Evolutionary conservation across 768 basidiomycete species (phyloP), one percentile per base, ranked within the genome.

Genomic region (Leccinum barrowsii): DNA sequence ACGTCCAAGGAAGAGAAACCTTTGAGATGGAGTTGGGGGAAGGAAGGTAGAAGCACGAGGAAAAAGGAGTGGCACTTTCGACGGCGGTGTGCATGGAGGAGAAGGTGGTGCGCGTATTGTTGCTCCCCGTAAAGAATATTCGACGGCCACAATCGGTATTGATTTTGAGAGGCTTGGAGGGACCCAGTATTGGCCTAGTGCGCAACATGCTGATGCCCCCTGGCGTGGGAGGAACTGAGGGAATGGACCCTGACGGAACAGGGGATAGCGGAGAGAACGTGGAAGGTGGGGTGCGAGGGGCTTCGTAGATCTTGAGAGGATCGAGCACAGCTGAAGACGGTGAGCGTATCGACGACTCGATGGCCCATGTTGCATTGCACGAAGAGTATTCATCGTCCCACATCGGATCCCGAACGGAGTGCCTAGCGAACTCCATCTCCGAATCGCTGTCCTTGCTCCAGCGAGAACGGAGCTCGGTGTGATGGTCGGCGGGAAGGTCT

Each of bases 11-110:
- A 6, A 73, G 59, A 30, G 75, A 76, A 28, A 70, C 62, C 63
- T 73, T 75, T 19, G 78, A 75, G 15, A 73, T 59, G 17, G 78
- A 77, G 37, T 75, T 69, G 2, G 80, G 76, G 37, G 78, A 80
- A 55, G 76, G 75, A 55, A 84, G 72, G 63, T 80, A 84, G 62
- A 81, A 85, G 55, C 82, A 80, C 1, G 84, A 84, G 17, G 81
- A 79, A 64, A 82, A 84, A 12, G 80, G 78, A 55, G 82, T 84
- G 56, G 82, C 80, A 34, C 66, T 69, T 71, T 89, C 88, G 50
- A 88, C 82, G 40, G 88, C 88, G 19, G 88, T 90, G 58, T 86
- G 87, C 87, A 90, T 88, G 26, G 86, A 86, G 32, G 85, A 85
- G 17, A 77, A 74, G 0, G 75, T 76, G 26, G 76, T 75, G 52